These are phyloP conservation scores for Pseudopyricularia javanii DNA, from an alignment of 2,329 filamentous ascomycete genomes.

Conservation along the genomic window DNA sequence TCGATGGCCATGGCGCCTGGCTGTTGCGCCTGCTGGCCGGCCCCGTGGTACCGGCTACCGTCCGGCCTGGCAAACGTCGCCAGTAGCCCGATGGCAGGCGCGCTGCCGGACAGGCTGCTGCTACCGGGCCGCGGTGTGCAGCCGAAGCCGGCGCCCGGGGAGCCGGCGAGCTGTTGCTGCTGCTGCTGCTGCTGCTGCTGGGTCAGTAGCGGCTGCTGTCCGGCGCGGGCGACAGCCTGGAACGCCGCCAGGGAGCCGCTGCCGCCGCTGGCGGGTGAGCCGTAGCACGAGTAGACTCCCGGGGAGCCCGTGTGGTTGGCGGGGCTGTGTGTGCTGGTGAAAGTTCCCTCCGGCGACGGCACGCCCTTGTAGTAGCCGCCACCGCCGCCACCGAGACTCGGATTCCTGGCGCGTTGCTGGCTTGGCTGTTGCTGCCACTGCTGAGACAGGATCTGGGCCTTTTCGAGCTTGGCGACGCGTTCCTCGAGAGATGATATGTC, in stretches of 20 bases:
- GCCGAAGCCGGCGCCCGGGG: neutral
- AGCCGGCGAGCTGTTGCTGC: neutral
- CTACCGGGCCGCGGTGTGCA: neutral
- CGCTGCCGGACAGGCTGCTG: neutral
- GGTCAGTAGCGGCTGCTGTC: neutral
- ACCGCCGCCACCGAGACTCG: neutral
- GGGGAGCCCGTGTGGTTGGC: neutral
- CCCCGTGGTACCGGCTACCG: neutral
- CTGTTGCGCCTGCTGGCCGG: neutral
- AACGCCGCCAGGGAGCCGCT: neutral
- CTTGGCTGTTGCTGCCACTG: neutral
- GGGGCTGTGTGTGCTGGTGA: neutral
- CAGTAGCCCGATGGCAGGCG: neutral
- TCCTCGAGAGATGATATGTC: constrained; percentile 2
- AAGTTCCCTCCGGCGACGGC: neutral
- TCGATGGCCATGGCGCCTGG: neutral
- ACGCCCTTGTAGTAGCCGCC: neutral
- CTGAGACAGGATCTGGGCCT: neutral
- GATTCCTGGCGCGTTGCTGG: neutral
- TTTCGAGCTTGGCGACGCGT: constrained; percentile 1
- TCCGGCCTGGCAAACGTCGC: constrained; percentile 1
- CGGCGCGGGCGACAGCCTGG: neutral
- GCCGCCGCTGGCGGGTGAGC: neutral
- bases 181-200: neutral
- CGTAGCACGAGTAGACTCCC: neutral